Evolutionary conservation across 2,329 filamentous ascomycete genomes (phyloP).

Genomic region (Cordyceps javanica): DNA sequence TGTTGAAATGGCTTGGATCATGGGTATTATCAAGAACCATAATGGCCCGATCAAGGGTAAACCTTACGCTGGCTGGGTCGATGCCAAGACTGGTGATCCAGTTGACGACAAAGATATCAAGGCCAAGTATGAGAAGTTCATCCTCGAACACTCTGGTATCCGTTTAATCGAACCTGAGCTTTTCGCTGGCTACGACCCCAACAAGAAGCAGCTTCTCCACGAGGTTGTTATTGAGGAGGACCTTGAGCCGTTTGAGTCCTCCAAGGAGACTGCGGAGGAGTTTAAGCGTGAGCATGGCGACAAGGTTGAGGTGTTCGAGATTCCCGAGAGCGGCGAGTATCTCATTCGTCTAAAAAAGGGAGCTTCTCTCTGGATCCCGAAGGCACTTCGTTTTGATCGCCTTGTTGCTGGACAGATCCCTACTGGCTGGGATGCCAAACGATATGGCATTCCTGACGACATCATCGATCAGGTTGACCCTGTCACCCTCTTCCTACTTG

Average conservation of each 20-base stretch:
- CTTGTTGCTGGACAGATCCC: constrained; percentile 96
- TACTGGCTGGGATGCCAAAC: constrained; percentile 93
- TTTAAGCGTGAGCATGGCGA: constrained; percentile 97
- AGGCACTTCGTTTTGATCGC: constrained; percentile 93
- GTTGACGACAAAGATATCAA: constrained; percentile 99
- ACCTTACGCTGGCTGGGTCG: constrained; percentile 94
- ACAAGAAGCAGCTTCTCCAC: constrained; percentile 96
- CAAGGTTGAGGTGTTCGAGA: constrained; percentile 96
- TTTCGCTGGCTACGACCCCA: constrained; percentile 94
- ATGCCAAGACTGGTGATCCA: constrained; percentile 87
- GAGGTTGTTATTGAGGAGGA: constrained; percentile 98
- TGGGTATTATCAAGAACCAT: constrained; percentile 98
- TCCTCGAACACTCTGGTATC: constrained; percentile 94
- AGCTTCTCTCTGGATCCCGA: constrained; percentile 89
- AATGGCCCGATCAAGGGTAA: constrained; percentile 95
- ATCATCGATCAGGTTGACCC: constrained; percentile 97
- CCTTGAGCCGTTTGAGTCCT: constrained; percentile 92
- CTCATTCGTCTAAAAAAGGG: constrained; percentile 94
- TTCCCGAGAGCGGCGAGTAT: constrained; percentile 88
- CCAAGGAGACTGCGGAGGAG: constrained; percentile 94
- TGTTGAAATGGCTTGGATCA: constrained; percentile 99
- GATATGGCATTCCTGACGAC: constrained; percentile 93
- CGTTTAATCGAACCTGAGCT: constrained; percentile 96
- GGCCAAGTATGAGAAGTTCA: constrained; percentile 92
- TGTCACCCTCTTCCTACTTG: constrained; percentile 89